phyloP scores from a whole-genome alignment of 2,329 filamentous ascomycete genomes.

The Sclerotinia borealis region DNA sequence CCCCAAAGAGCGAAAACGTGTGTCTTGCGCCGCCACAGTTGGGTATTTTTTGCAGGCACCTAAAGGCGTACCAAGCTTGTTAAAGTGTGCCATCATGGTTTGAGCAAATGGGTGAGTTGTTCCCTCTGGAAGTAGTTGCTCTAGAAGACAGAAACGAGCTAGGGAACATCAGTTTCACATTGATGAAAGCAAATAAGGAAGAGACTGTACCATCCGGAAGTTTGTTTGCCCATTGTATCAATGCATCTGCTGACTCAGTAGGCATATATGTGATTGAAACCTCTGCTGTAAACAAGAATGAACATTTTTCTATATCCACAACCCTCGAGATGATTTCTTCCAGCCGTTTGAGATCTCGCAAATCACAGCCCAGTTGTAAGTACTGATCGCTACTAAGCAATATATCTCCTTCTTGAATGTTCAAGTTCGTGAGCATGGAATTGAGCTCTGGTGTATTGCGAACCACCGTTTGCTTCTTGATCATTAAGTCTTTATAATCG shows the following conservation, averaged over 20 bases:
- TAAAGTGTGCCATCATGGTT: constrained; percentile 80
- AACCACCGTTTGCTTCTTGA: constrained; percentile 65
- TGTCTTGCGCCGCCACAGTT: constrained; percentile 55
- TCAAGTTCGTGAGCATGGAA: constrained; percentile 42
- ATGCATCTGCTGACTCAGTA: constrained; percentile 60
- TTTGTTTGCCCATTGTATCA: constrained; percentile 72
- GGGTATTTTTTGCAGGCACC: constrained; percentile 68
- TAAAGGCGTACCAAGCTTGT: constrained; percentile 73
- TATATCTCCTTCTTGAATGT: constrained; percentile 40
- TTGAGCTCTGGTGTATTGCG: constrained; percentile 55
- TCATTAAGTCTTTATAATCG: constrained; percentile 76
- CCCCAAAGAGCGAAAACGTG: constrained; percentile 62
- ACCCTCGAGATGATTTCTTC: constrained; percentile 52
- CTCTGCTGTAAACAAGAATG: constrained; percentile 77
- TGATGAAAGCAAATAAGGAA: background rate
- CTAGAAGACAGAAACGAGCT: constrained; percentile 80
- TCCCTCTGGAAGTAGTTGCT: constrained; percentile 79
- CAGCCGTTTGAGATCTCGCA: constrained; percentile 60
- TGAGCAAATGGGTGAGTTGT: constrained; percentile 73
- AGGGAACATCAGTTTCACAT: constrained; percentile 21
- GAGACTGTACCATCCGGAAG: constrained; percentile 55
- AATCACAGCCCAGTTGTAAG: constrained; percentile 73
- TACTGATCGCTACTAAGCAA: constrained; percentile 65
- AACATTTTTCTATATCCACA: constrained; percentile 50
- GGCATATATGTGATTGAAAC: constrained; percentile 92